Evolutionary conservation across 2,329 filamentous ascomycete genomes (phyloP).

Genomic region (Knufia petricola): DNA sequence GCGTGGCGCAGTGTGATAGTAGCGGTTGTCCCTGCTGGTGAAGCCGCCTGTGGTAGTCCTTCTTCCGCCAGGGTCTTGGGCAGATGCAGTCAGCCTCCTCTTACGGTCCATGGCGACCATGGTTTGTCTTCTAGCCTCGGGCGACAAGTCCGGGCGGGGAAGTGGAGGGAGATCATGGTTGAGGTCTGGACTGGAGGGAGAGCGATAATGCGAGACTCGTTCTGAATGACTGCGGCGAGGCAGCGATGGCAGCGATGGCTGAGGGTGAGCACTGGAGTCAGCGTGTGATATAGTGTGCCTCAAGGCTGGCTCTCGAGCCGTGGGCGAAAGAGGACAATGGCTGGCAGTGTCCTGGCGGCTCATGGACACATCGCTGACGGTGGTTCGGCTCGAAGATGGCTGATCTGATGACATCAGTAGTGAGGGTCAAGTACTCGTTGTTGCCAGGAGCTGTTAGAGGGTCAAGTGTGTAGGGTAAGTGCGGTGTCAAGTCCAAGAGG

Average conservation of each 20-base stretch:
- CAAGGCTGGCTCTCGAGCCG: background rate
- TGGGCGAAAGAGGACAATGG: background rate
- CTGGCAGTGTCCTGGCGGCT: background rate
- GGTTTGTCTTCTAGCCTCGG: conserved; percentile 17
- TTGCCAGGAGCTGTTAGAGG: background rate
- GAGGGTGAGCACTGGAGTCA: background rate
- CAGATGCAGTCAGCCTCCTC: conserved; percentile 32
- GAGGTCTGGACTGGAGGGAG: background rate
- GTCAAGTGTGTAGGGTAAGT: background rate
- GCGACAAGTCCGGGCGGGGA: conserved; percentile 13
- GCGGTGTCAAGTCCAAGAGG: background rate
- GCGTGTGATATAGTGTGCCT: background rate
- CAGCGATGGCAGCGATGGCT: conserved; percentile 4
- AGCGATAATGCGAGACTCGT: background rate
- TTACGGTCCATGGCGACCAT: conserved; percentile 30
- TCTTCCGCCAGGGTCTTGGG: conserved; percentile 25
- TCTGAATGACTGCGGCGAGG: conserved; percentile 6
- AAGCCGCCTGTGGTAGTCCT: conserved; percentile 20
- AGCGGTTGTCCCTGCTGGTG: conserved; percentile 14
- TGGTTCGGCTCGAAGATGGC: background rate
- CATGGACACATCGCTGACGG: background rate
- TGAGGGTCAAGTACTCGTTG: background rate
- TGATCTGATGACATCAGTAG: background rate
- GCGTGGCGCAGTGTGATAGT: conserved; percentile 23
- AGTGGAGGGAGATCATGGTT: conserved; percentile 10